These are phyloP conservation scores for Solanum habrochaites DNA, from an alignment of 257 asterid genomes.

Conservation along the genomic window DNA sequence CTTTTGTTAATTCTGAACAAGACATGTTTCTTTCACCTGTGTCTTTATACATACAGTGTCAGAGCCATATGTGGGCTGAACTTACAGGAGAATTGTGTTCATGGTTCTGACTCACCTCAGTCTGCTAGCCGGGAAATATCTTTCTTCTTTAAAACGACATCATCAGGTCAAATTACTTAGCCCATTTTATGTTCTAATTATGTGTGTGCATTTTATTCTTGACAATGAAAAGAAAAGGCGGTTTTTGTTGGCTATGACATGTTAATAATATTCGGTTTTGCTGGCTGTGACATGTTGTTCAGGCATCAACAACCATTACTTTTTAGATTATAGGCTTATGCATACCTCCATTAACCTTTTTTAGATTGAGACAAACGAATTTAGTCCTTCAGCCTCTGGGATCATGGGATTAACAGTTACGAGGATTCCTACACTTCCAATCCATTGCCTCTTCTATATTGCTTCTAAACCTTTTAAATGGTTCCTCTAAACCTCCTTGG, in stretches of 20 bases:
- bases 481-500: neutral
- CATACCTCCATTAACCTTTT: neutral
- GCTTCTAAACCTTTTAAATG: neutral
- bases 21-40: neutral
- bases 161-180: slow-evolving; percentile 35
- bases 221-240: neutral
- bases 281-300: neutral
- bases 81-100: slow-evolving; percentile 64
- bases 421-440: neutral
- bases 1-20: neutral
- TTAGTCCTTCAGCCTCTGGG: neutral
- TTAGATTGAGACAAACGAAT: neutral
- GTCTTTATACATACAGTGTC: slow-evolving; percentile 28
- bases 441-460: neutral
- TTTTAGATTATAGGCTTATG: neutral
- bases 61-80: slow-evolving; percentile 74
- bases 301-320: neutral
- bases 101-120: slow-evolving; percentile 73
- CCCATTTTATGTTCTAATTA: neutral
- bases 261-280: neutral
- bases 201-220: neutral
- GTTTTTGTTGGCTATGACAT: neutral
- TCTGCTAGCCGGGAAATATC: slow-evolving; percentile 71
- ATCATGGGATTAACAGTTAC: neutral
- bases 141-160: slow-evolving; percentile 41